Evolutionary conservation across 2,329 filamentous ascomycete genomes (phyloP).

Genomic region (Amauroascus niger): DNA sequence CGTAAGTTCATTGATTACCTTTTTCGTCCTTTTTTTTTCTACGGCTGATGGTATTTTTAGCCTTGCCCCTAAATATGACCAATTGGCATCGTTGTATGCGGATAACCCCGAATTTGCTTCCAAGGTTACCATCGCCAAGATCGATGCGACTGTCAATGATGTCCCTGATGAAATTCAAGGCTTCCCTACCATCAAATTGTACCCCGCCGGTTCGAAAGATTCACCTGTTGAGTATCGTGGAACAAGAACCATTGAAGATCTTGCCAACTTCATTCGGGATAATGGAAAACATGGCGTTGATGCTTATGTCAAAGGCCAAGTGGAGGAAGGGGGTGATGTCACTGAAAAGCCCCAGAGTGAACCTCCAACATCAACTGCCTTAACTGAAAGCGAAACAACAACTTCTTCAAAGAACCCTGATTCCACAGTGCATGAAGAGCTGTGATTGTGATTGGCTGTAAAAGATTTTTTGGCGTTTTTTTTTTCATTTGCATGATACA

Average conservation of each 20-base stretch:
- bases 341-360: slow-evolving; percentile 18
- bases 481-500: not conserved
- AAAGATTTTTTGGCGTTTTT: not conserved
- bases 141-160: slow-evolving; percentile 92
- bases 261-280: slow-evolving; percentile 85
- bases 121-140: slow-evolving; percentile 68
- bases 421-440: slow-evolving; percentile 30
- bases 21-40: not conserved
- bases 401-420: slow-evolving; percentile 18
- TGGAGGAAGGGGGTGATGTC: slow-evolving; percentile 37
- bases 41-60: slow-evolving; percentile 22
- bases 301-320: slow-evolving; percentile 50
- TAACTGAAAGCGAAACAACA: slow-evolving; percentile 6
- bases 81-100: slow-evolving; percentile 50
- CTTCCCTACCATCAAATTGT: slow-evolving; percentile 99
- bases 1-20: slow-evolving; percentile 33
- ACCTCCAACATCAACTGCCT: slow-evolving; percentile 14
- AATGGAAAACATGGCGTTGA: slow-evolving; percentile 83
- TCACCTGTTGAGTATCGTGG: slow-evolving; percentile 79
- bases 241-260: slow-evolving; percentile 79
- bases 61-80: slow-evolving; percentile 58
- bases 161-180: slow-evolving; percentile 93
- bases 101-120: slow-evolving; percentile 41
- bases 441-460: slow-evolving; percentile 24
- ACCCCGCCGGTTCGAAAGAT: slow-evolving; percentile 79